Percentiles rank a stretch among this genome's conserved stretches.
Conservation (phyloP, 2,329 filamentous ascomycete genomes). For the Leptosphaerulina australis region DNA sequence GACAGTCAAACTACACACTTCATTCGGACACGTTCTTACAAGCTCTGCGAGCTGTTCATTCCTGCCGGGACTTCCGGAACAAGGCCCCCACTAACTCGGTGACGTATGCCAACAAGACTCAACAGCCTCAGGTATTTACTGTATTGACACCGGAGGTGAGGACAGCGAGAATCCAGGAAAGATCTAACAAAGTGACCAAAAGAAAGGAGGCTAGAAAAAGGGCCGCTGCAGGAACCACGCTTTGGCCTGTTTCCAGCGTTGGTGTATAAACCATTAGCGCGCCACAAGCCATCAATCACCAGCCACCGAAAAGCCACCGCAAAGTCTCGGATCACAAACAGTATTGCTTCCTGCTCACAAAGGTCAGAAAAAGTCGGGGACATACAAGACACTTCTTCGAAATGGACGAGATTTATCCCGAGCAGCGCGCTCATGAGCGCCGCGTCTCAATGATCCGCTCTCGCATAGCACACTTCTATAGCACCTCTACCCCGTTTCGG, state of each 20-base stretch:
- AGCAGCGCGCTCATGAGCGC: conserved; percentile 19
- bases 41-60: conserved; percentile 6
- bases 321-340: neutral
- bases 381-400: no score
- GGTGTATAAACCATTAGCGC: conserved; percentile 1
- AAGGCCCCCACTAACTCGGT: conserved; percentile 25
- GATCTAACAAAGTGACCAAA: no score
- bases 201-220: no score
- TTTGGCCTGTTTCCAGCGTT: no score
- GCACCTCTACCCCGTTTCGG: conserved; percentile 36
- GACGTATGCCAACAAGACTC: conserved; percentile 22
- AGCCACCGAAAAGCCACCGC: neutral
- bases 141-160: no score
- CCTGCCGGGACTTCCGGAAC: conserved; percentile 30
- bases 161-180: no score
- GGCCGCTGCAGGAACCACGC: neutral
- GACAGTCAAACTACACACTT: neutral
- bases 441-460: conserved; percentile 31
- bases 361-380: no score
- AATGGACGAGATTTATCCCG: neutral
- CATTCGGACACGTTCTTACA: conserved; percentile 3
- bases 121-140: conserved; percentile 1
- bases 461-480: conserved; percentile 35
- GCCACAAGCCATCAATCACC: neutral
- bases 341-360: no score